These are phyloP conservation scores for Plasmodiophora brassicae DNA, from an alignment of 208 protist species.

Conservation along the genomic window DNA sequence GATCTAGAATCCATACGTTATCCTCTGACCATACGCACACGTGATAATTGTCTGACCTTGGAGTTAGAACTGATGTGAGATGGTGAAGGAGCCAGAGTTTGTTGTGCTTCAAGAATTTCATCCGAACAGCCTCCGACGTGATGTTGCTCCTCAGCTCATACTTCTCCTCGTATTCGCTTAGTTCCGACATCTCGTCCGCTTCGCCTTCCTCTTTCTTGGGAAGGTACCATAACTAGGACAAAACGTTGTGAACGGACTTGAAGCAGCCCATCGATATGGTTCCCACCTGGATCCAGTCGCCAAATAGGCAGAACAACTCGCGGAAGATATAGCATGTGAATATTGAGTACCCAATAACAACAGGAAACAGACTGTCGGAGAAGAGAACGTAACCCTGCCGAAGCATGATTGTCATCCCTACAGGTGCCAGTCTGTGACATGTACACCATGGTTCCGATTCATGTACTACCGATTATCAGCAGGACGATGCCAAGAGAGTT, in stretches of 20 bases:
- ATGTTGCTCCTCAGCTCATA: not conserved
- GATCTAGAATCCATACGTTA: not conserved
- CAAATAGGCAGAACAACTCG: not conserved
- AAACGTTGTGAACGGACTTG: not conserved
- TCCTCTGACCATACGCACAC: not conserved
- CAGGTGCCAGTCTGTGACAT: not conserved
- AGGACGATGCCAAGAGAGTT: not conserved
- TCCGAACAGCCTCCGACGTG: not conserved
- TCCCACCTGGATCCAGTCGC: not conserved
- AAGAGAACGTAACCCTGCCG: not conserved
- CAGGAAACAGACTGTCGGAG: not conserved
- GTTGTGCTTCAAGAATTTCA: slow-evolving; percentile 31
- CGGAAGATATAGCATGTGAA: slow-evolving; percentile 18
- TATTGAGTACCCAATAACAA: not conserved
- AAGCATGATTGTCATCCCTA: not conserved
- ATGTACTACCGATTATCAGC: slow-evolving; percentile 29
- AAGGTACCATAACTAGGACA: not conserved
- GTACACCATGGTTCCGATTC: not conserved
- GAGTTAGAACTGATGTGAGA: not conserved
- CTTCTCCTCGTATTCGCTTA: slow-evolving; percentile 30
- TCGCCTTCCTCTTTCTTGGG: slow-evolving; percentile 5
- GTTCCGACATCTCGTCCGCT: not conserved
- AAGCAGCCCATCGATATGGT: not conserved
- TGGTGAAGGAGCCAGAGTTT: slow-evolving; percentile 23
- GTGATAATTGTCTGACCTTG: not conserved